Base-by-base conservation (phyloP, 2,329 filamentous ascomycete genomes). In the Biscogniauxia sp. region DNA sequence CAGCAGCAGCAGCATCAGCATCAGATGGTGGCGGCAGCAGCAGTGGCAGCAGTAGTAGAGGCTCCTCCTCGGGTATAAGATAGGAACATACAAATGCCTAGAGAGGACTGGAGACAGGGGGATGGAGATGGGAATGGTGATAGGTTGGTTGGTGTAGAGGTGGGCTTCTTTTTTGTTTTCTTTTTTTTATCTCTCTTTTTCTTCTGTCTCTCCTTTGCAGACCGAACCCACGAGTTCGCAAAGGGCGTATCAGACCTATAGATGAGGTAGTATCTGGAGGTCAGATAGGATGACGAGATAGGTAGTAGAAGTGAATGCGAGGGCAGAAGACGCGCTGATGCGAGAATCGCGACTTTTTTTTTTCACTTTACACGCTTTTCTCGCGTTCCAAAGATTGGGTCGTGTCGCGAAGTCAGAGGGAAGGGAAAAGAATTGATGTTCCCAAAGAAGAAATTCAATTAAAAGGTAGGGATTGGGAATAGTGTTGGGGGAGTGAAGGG, bases 401-500 rank as follows among this genome's bases (percentile, higher is more conserved):
- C 19, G 57, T 56, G 37, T 57, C 41, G 28, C 28, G 23, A 61
- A 61, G 52, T 54, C 23, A 26, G 51, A 52, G 51, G 51, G 19
- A 19, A 52, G 7, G 26, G 26, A 28, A 28, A 5, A 5, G 53
- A 23, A 57, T 53, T 45, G n/a, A 41, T 37, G 41, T 58, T 54
- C 51, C 59, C 49, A 57, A 61, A 61, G 61, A 53, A 57, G 61
- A 56, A 65, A 72, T 60, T 73, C 73, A 73, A 75, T 73, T 74
- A 74, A 73, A 71, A 62, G 59, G 53, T 62, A 65, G 62, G 66
- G 61, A 69, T 70, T 68, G 60, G 69, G 69, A 67, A 69, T 72
- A 68, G 67, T 66, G 68, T 55, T 56, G 60, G 57, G 11, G 37
- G 37, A n/a, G 37, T 15, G 37, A n/a, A 59, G 56, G 59, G 57